These are phyloP conservation scores for Asterionellopsis glacialis DNA, from an alignment of 108 stramenopile species.

Conservation along the genomic window DNA sequence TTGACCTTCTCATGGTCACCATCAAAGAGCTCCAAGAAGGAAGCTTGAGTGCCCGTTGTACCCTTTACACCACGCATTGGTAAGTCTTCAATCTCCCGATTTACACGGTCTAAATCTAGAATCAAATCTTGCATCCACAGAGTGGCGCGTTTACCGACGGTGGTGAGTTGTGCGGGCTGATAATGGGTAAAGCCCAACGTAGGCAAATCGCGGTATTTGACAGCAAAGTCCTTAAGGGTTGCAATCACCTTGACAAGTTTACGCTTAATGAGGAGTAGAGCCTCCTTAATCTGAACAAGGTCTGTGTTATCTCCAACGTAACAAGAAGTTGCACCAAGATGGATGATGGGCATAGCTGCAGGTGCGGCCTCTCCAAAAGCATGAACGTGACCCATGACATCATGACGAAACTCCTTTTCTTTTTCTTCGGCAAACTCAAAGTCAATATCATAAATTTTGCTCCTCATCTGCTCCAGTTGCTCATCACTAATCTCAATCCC, in stretches of 20 bases:
- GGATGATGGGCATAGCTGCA: constrained; percentile 93
- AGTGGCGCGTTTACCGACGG: constrained; percentile 94
- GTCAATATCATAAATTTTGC: constrained; percentile 87
- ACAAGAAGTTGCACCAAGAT: constrained; percentile 96
- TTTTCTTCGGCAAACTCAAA: constrained; percentile 89
- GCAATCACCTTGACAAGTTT: constrained; percentile 87
- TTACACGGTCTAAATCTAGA: constrained; percentile 86
- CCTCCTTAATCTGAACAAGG: constrained; percentile 88
- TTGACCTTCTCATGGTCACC: constrained; percentile 98
- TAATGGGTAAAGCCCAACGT: constrained; percentile 98
- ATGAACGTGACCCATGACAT: constrained; percentile 99
- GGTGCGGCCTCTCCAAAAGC: constrained; percentile 93
- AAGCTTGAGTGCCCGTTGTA: constrained; percentile 98
- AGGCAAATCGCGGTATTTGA: constrained; percentile 80
- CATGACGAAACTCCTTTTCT: constrained; percentile 96
- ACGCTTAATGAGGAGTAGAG: constrained; percentile 72
- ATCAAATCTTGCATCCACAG: constrained; percentile 97
- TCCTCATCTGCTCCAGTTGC: constrained; percentile 87
- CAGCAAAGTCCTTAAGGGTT: constrained; percentile 79
- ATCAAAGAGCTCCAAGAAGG: constrained; percentile 96
- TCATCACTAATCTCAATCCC: constrained; percentile 92
- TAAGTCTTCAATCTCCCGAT: constrained; percentile 82
- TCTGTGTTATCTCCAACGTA: constrained; percentile 98
- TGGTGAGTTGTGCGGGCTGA: constrained; percentile 97
- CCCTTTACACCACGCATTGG: constrained; percentile 99